phyloP scores from a whole-genome alignment of 371 early-diverging fungal species.

The Mucor lusitanicus region DNA sequence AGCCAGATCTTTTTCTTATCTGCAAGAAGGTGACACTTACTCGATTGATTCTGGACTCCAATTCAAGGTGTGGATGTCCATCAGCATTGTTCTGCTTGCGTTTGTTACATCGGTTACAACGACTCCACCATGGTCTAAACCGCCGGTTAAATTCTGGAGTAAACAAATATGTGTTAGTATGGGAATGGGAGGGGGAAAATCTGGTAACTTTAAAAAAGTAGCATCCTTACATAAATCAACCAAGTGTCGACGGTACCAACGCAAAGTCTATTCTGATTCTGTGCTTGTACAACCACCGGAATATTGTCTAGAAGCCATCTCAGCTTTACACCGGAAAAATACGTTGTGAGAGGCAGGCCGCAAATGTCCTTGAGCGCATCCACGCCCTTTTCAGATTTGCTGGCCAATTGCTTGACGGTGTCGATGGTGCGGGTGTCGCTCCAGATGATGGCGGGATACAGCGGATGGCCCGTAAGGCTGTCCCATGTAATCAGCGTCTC shows the following conservation, averaged over 20 bases:
- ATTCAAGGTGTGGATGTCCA: conserved; percentile 81
- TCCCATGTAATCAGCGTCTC: conserved; percentile 94
- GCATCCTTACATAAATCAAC: conserved; percentile 49
- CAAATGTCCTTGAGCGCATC: conserved; percentile 60
- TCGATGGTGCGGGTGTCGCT: conserved; percentile 85
- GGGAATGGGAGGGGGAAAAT: conserved; percentile 3
- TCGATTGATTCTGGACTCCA: conserved; percentile 82
- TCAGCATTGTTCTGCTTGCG: conserved; percentile 93
- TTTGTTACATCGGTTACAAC: conserved; percentile 94
- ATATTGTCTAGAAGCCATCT: conserved; percentile 92
- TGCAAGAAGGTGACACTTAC: conserved; percentile 35
- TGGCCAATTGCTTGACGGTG: conserved; percentile 66
- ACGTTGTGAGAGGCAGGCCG: conserved; percentile 91
- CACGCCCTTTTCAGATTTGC: conserved; percentile 27
- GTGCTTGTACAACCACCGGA: conserved; percentile 57
- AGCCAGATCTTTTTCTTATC: background rate
- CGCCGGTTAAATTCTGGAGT: conserved; percentile 70
- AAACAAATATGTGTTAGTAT: conserved; percentile 8
- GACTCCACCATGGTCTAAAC: conserved; percentile 54
- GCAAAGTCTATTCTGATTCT: conserved; percentile 37
- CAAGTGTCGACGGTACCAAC: conserved; percentile 96
- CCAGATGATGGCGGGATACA: conserved; percentile 95
- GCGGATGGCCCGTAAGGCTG: conserved; percentile 73
- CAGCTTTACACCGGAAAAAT: conserved; percentile 92
- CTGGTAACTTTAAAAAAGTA: conserved; percentile 7